phyloP scores from a whole-genome alignment of 2,329 filamentous ascomycete species.

The Trichophyton benhamiae region DNA sequence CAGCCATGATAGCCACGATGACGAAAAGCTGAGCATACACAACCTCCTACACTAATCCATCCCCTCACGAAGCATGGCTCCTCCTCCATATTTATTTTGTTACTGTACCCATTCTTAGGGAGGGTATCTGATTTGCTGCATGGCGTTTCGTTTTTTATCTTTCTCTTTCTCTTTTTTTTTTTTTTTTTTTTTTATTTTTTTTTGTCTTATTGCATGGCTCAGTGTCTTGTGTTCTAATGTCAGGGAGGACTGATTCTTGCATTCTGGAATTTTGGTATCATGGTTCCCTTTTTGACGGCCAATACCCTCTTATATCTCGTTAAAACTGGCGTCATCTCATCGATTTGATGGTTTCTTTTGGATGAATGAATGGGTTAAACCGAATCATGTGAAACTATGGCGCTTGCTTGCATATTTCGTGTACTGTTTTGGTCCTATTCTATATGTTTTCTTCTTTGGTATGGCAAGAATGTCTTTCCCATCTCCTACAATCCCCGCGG shows the following conservation, averaged over 20 bases:
- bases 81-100: neutral
- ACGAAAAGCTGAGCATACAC: slow-evolving; percentile 13
- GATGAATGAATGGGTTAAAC: neutral
- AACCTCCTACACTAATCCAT: slow-evolving; percentile 10
- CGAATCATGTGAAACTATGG: neutral
- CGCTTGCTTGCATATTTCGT: neutral
- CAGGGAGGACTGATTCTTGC: neutral
- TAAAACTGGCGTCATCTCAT: neutral
- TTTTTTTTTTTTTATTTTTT: neutral
- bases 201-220: neutral
- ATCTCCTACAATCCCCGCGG: neutral
- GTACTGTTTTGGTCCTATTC: neutral
- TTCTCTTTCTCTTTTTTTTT: no score
- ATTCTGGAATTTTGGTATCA: neutral
- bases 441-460: neutral
- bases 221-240: neutral
- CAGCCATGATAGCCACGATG: slow-evolving; percentile 15
- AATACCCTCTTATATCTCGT: neutral
- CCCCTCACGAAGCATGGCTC: neutral
- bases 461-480: neutral
- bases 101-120: neutral
- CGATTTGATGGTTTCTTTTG: neutral
- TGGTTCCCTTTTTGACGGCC: neutral
- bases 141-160: neutral
- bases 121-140: neutral